Evolutionary conservation across 1,139 yeast genomes (phyloP).

Genomic region (Candida mesenterica): DNA sequence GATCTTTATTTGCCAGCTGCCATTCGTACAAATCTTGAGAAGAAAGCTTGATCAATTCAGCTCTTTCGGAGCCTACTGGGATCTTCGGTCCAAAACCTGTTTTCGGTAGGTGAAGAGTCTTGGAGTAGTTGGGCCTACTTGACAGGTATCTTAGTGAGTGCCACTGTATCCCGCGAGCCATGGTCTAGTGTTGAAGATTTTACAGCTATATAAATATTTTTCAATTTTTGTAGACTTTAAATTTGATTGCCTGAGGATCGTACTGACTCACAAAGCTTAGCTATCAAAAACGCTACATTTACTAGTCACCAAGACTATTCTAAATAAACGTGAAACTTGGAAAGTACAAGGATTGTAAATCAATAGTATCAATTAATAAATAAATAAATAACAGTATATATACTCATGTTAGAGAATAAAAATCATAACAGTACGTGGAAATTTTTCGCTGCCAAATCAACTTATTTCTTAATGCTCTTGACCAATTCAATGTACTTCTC

Average conservation of each 20-base stretch:
- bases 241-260: neutral
- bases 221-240: no score
- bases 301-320: no score
- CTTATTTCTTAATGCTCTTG: conserved; percentile 40
- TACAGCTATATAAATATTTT: no score
- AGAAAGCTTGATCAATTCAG: conserved; percentile 25
- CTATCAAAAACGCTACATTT: conserved; percentile 2
- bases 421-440: conserved; percentile 8
- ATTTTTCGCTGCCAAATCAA: neutral
- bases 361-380: conserved; percentile 8
- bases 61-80: conserved; percentile 31
- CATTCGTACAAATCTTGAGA: conserved; percentile 34
- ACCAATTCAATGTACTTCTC: conserved; percentile 65
- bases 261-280: no score
- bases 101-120: conserved; percentile 40
- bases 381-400: conserved; percentile 12
- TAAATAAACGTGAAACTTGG: no score
- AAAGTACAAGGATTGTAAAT: no score
- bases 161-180: conserved; percentile 7
- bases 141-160: conserved; percentile 6
- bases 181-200: no score
- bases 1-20: conserved; percentile 27
- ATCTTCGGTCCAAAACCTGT: conserved; percentile 43
- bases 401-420: conserved; percentile 4
- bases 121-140: conserved; percentile 21